phyloP scores from a whole-genome alignment of 495 filamentous ascomycete species.

The Neohortaea acidophila region DNA sequence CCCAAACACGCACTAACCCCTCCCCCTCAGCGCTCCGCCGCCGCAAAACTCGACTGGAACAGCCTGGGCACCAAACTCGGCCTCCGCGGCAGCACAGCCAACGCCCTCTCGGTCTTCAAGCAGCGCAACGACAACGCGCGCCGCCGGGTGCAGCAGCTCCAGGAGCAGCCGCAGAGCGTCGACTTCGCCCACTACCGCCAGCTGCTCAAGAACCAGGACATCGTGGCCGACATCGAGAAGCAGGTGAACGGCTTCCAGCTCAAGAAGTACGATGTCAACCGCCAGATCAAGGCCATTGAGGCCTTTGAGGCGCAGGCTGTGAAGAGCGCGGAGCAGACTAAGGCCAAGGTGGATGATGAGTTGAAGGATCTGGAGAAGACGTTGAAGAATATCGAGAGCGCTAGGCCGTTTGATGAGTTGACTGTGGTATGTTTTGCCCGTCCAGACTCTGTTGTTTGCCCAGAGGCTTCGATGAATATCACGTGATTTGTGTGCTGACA shows the following conservation, averaged over 20 bases:
- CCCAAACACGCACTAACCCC: slow-evolving; percentile 3
- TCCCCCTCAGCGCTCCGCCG: slow-evolving; percentile 72
- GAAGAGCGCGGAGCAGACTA: slow-evolving; percentile 91
- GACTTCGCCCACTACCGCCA: slow-evolving; percentile 90
- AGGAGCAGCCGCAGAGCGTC: slow-evolving; percentile 62
- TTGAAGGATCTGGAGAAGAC: slow-evolving; percentile 83
- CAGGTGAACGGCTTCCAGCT: slow-evolving; percentile 82
- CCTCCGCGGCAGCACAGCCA: slow-evolving; percentile 83
- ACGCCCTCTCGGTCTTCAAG: slow-evolving; percentile 89
- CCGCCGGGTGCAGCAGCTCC: slow-evolving; percentile 69
- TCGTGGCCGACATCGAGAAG: slow-evolving; percentile 93
- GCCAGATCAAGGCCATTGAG: slow-evolving; percentile 95
- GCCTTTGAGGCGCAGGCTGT: slow-evolving; percentile 93
- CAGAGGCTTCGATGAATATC: background rate
- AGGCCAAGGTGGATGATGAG: slow-evolving; percentile 85
- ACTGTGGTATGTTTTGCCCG: slow-evolving; percentile 66
- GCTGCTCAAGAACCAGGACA: slow-evolving; percentile 80
- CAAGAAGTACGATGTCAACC: slow-evolving; percentile 68
- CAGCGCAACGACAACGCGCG: slow-evolving; percentile 98
- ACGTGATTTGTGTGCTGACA: slow-evolving; percentile 16
- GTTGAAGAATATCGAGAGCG: slow-evolving; percentile 89
- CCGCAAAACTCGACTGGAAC: slow-evolving; percentile 97
- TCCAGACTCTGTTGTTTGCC: slow-evolving; percentile 2
- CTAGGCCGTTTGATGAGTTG: slow-evolving; percentile 89
- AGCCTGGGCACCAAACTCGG: slow-evolving; percentile 82